Evolutionary conservation across 768 basidiomycete species (phyloP), one percentile per base, ranked within the genome.

Genomic region (Hypholoma sublateritium): DNA sequence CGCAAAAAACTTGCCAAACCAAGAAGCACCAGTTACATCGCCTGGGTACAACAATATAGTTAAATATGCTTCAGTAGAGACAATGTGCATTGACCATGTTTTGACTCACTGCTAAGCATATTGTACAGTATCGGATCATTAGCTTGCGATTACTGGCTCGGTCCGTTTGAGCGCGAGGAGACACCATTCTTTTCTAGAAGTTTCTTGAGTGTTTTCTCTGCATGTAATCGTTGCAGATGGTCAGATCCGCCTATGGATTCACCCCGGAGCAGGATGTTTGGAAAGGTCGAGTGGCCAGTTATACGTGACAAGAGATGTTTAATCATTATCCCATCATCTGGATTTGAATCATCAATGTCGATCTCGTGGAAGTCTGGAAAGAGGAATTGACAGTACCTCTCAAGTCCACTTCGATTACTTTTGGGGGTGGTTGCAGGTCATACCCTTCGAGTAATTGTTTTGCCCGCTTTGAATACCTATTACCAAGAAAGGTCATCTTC

Each of bases 391-490:
- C 13, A 25, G 37, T 61, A 84, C 89, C 79, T 71, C 91, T 80
- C 9, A 84, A 63, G 69, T 93, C 90, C 21, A 93, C 88, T 64
- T 93, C 91, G 28, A 93, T 73, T 34, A 92, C 72, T 57, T 80
- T 82, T 1, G 91, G 88, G 2, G 82, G 65, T 0, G 91, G 91
- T 13, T 74, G 69, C 12, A 91, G 76, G 25, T 83, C 71, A 62
- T 89, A 89, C 0, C 69, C 71, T 32, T 76, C 76, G 4, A 93
- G 76, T 5, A 93, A 76, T n/a, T 72, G 71, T 64, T 89, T 90
- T 13, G 86, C 85, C 39, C 75, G 70, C 59, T 72, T 72, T 4
- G 87, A 90, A 65, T 77, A 88, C 42, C 86, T 88, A 55, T 17
- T 19, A 44, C 34, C 16, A 21, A 66, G 37, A 53, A 9, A 7